Evolutionary conservation across 495 filamentous ascomycete species (phyloP).

Genomic region (Platismatia glauca): DNA sequence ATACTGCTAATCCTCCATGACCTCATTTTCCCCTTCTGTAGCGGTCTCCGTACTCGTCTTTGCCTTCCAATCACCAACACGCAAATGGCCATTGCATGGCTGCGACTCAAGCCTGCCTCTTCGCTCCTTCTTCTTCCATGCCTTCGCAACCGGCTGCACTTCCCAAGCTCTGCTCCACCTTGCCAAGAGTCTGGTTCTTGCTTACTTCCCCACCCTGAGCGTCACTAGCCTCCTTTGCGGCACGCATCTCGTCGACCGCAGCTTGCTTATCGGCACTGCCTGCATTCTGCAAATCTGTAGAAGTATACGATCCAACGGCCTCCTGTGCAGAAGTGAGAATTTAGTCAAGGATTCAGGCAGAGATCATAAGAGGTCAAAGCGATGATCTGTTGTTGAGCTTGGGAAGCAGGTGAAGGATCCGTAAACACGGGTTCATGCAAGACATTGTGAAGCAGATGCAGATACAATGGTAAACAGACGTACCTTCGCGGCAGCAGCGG

Average conservation of each 20-base stretch:
- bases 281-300: slow-evolving; percentile 19
- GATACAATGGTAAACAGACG: background rate
- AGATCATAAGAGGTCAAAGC: background rate
- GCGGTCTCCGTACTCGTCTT: no score
- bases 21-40: no score
- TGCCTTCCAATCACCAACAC: background rate
- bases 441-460: background rate
- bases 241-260: slow-evolving; percentile 24
- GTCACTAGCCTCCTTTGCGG: slow-evolving; percentile 18
- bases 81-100: background rate
- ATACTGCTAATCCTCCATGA: background rate
- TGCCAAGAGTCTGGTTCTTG: slow-evolving; percentile 22
- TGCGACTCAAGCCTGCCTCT: slow-evolving; percentile 11
- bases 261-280: slow-evolving; percentile 21
- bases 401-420: background rate
- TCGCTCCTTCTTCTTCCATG: slow-evolving; percentile 24
- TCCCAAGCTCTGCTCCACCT: slow-evolving; percentile 20
- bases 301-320: slow-evolving; percentile 22
- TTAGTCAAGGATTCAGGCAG: background rate
- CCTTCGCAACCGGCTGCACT: slow-evolving; percentile 23
- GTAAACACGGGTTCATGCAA: background rate
- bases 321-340: slow-evolving; percentile 9
- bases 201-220: slow-evolving; percentile 16
- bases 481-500: slow-evolving; percentile 24
- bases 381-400: background rate